These are phyloP conservation scores for Debaryomyces sp. DNA, from an alignment of 1,139 yeast genomes.

Conservation along the genomic window DNA sequence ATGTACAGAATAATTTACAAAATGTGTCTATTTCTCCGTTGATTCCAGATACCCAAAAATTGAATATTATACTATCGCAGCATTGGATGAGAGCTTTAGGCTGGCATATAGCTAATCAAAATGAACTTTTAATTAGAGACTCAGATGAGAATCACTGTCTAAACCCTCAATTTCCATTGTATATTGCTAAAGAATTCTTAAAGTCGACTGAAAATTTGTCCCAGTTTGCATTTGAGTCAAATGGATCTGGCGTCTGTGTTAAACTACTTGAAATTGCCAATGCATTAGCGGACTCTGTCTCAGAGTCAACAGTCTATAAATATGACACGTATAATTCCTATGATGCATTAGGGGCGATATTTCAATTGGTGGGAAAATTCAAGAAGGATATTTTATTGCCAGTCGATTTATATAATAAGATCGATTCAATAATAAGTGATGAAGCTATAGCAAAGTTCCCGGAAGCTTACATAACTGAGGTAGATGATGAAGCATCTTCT, in stretches of 20 bases:
- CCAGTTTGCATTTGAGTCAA: slow-evolving; percentile 39
- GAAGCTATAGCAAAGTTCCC: slow-evolving; percentile 10
- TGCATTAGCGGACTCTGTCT: slow-evolving; percentile 30
- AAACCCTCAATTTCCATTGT: slow-evolving; percentile 31
- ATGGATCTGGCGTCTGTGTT: slow-evolving; percentile 43
- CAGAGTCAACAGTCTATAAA: slow-evolving; percentile 1
- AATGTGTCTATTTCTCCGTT: slow-evolving; percentile 13
- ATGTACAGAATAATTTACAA: slow-evolving; percentile 20
- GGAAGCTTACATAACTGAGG: not conserved
- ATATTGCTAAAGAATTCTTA: slow-evolving; percentile 35
- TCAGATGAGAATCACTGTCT: slow-evolving; percentile 37
- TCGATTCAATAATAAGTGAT: slow-evolving; percentile 20
- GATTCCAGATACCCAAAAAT: slow-evolving; percentile 21
- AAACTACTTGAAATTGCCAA: slow-evolving; percentile 39
- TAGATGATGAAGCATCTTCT: not conserved
- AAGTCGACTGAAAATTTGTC: slow-evolving; percentile 30
- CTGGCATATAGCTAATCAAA: slow-evolving; percentile 23
- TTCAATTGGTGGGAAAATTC: slow-evolving; percentile 27
- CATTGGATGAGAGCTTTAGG: slow-evolving; percentile 26
- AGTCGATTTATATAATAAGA: slow-evolving; percentile 24
- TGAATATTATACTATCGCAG: slow-evolving; percentile 22
- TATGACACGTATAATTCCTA: slow-evolving; percentile 18
- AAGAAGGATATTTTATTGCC: slow-evolving; percentile 30
- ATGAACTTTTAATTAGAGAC: slow-evolving; percentile 26
- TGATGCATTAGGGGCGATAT: slow-evolving; percentile 25